phyloP scores from a whole-genome alignment of 805 yeast species.

The Hanseniaspora singularis region DNA sequence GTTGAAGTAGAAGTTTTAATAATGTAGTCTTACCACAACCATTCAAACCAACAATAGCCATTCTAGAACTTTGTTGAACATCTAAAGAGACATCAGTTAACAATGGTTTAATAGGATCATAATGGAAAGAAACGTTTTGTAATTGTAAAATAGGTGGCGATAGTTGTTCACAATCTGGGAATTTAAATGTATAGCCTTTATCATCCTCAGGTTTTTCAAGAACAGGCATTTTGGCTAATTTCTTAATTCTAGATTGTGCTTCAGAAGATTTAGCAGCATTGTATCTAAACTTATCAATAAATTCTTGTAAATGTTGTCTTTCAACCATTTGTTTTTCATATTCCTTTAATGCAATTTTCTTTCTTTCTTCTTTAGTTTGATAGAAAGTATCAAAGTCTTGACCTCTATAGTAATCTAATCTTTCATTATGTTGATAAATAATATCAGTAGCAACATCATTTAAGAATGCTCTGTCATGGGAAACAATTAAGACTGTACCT shows the following conservation, averaged over 20 bases:
- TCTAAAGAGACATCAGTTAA: slow-evolving; percentile 73
- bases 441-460: slow-evolving; percentile 98
- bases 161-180: slow-evolving; percentile 87
- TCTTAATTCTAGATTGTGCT: slow-evolving; percentile 96
- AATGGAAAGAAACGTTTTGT: slow-evolving; percentile 78
- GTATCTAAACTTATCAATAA: slow-evolving; percentile 91
- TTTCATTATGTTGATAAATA: slow-evolving; percentile 92
- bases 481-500: slow-evolving; percentile 85
- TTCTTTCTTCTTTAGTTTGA: slow-evolving; percentile 86
- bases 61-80: slow-evolving; percentile 85
- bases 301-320: slow-evolving; percentile 83
- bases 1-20: slow-evolving; percentile 74
- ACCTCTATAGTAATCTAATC: slow-evolving; percentile 90
- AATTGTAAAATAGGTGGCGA: slow-evolving; percentile 91
- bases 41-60: slow-evolving; percentile 96
- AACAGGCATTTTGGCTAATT: slow-evolving; percentile 84
- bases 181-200: slow-evolving; percentile 66
- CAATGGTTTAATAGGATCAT: slow-evolving; percentile 50
- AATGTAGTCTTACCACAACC: slow-evolving; percentile 99
- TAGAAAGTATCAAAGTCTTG: slow-evolving; percentile 88
- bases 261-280: slow-evolving; percentile 96
- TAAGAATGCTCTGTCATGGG: slow-evolving; percentile 94
- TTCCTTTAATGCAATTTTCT: slow-evolving; percentile 84
- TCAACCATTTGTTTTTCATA: slow-evolving; percentile 95
- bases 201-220: slow-evolving; percentile 93